Conservation (phyloP, 495 filamentous ascomycete species). For the Annulohypoxylon bovei region DNA sequence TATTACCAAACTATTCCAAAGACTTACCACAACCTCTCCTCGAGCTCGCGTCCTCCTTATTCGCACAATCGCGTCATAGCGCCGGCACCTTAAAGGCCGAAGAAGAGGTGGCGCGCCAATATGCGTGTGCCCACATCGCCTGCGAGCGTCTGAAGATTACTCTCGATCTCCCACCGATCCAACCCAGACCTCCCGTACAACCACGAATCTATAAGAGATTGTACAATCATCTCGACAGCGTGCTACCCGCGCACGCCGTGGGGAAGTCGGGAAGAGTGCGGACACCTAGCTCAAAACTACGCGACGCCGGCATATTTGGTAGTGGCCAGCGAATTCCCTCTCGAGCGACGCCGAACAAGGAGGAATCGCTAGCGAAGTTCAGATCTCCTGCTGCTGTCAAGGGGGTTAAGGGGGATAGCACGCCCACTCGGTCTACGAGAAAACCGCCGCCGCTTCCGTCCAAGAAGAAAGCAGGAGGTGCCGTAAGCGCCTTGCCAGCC, state of each 20-base stretch:
- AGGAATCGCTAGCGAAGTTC: constrained; percentile 52
- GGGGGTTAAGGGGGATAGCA: constrained; percentile 25
- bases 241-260: constrained; percentile 58
- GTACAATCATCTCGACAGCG: constrained; percentile 79
- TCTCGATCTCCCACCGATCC: constrained; percentile 85
- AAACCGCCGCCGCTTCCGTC: constrained; percentile 34
- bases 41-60: constrained; percentile 78
- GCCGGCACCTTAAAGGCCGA: constrained; percentile 83
- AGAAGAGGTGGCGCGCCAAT: constrained; percentile 87
- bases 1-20: constrained; percentile 80
- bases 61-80: constrained; percentile 85
- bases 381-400: constrained; percentile 26
- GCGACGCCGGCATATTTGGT: constrained; percentile 39
- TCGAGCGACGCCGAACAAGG: constrained; percentile 44
- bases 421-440: constrained; percentile 34
- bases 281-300: constrained; percentile 43
- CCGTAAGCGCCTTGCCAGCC: constrained; percentile 59
- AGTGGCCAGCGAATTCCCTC: constrained; percentile 38
- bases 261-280: constrained; percentile 26
- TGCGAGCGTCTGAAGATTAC: constrained; percentile 85
- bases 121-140: constrained; percentile 91
- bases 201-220: constrained; percentile 87
- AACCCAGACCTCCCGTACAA: constrained; percentile 82
- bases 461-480: constrained; percentile 42
- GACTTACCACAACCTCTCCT: constrained; percentile 78